phyloP scores from a whole-genome alignment of 2,329 filamentous ascomycete species.

The Pyricularia pennisetigena region DNA sequence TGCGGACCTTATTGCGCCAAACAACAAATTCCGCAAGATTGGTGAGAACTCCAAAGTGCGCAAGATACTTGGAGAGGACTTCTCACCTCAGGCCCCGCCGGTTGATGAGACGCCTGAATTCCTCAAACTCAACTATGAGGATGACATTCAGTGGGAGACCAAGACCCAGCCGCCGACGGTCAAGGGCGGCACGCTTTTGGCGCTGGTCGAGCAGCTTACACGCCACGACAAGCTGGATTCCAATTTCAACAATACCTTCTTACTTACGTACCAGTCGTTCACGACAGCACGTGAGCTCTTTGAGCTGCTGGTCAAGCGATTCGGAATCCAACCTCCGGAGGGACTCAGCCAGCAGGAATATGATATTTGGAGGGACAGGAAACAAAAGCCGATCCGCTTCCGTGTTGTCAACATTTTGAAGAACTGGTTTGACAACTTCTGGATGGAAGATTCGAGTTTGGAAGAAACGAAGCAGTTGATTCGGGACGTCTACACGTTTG shows the following conservation, averaged over 20 bases:
- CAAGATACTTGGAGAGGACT: conserved; percentile 58
- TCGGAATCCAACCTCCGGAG: conserved; percentile 84
- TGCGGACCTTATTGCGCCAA: conserved; percentile 37
- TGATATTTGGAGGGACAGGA: conserved; percentile 82
- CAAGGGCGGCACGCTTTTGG: conserved; percentile 81
- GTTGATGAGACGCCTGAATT: conserved; percentile 77
- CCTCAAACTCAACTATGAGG: conserved; percentile 76
- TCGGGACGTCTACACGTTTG: conserved; percentile 81
- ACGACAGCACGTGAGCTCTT: conserved; percentile 86
- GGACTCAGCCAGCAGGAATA: conserved; percentile 67
- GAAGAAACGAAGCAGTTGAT: conserved; percentile 78
- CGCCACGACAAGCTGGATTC: conserved; percentile 92
- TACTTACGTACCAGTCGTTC: conserved; percentile 93
- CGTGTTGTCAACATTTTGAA: conserved; percentile 96
- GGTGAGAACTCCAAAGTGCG: conserved; percentile 55
- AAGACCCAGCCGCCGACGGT: conserved; percentile 69
- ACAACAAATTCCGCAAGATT: conserved; percentile 42
- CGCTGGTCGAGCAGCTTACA: conserved; percentile 88
- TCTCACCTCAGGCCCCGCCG: conserved; percentile 35
- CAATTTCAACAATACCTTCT: conserved; percentile 94
- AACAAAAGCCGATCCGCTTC: conserved; percentile 93
- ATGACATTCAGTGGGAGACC: conserved; percentile 80
- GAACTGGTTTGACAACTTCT: conserved; percentile 97
- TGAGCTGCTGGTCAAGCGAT: conserved; percentile 82
- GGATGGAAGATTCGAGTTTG: conserved; percentile 83